phyloP scores from a whole-genome alignment of 2,329 filamentous ascomycete species.

The Aspergillus transmontanensis region DNA sequence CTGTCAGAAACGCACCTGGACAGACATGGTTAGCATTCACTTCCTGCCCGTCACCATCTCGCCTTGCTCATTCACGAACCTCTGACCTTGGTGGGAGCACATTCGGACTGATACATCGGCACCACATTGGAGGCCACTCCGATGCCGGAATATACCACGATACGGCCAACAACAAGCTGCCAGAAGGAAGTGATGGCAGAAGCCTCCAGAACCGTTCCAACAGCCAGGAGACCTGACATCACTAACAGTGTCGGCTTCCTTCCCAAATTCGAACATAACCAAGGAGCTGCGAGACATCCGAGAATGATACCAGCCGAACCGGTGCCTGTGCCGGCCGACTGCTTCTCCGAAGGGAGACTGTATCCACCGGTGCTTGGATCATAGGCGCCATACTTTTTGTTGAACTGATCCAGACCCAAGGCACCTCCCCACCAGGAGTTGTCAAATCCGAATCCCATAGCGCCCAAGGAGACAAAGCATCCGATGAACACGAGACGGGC shows the following conservation, averaged over 20 bases:
- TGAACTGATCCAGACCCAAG: no score
- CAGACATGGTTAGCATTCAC: not conserved
- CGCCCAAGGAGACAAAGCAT: no score
- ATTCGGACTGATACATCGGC: not conserved
- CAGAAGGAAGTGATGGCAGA: not conserved
- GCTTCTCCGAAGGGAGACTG: not conserved
- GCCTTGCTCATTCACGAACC: not conserved
- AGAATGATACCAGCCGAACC: not conserved
- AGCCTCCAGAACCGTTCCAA: not conserved
- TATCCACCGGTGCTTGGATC: no score
- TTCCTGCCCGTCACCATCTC: not conserved
- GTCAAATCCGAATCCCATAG: no score
- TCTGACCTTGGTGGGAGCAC: not conserved
- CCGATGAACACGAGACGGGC: no score
- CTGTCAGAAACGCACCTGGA: not conserved
- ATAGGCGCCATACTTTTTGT: no score
- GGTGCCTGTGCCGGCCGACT: not conserved
- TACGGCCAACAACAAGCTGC: not conserved
- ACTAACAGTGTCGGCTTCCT: not conserved
- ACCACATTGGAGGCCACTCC: not conserved
- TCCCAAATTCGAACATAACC: not conserved
- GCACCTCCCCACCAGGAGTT: no score
- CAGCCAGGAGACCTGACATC: not conserved
- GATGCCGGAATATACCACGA: not conserved
- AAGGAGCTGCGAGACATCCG: not conserved